phyloP scores from a whole-genome alignment of 2,329 filamentous ascomycete species.

The Beauveria medogensis region DNA sequence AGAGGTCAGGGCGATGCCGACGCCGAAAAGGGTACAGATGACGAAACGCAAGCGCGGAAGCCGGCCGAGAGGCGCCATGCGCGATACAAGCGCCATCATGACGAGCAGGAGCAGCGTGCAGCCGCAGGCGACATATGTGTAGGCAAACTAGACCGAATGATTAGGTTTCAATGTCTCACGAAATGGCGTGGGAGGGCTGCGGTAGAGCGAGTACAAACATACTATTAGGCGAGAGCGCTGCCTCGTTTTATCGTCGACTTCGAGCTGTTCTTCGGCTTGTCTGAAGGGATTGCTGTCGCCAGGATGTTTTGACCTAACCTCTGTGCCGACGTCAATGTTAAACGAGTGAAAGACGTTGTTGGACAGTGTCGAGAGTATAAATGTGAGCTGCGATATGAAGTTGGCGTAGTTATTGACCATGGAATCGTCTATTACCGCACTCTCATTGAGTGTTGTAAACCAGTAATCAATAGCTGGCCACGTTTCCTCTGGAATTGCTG shows the following conservation, averaged over 20 bases:
- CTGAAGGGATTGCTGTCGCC: slow-evolving; percentile 14
- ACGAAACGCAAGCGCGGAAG: slow-evolving; percentile 25
- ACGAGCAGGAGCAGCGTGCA: slow-evolving; percentile 25
- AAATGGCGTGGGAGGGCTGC: neutral
- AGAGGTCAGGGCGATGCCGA: slow-evolving; percentile 22
- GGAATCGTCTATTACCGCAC: neutral
- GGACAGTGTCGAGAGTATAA: neutral
- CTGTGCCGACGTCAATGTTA: slow-evolving; percentile 22
- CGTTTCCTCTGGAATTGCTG: slow-evolving; percentile 19
- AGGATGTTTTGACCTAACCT: slow-evolving; percentile 16
- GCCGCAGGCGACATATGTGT: slow-evolving; percentile 26
- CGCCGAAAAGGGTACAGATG: slow-evolving; percentile 22
- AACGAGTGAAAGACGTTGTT: slow-evolving; percentile 9
- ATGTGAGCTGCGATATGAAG: neutral
- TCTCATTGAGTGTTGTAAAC: slow-evolving; percentile 3
- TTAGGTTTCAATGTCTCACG: neutral
- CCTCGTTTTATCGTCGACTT: slow-evolving; percentile 18
- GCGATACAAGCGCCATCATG: slow-evolving; percentile 22
- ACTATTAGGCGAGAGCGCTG: slow-evolving; percentile 25
- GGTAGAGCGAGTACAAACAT: slow-evolving; percentile 11
- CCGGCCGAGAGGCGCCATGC: slow-evolving; percentile 22
- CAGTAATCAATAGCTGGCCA: slow-evolving; percentile 18
- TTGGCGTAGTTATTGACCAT: neutral
- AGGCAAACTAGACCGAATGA: slow-evolving; percentile 23
- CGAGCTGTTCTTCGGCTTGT: slow-evolving; percentile 15